Percentiles rank a stretch among this genome's conserved stretches.
These are phyloP conservation scores for Metschnikowia similis DNA, from an alignment of 805 yeast genomes.

Conservation along the genomic window DNA sequence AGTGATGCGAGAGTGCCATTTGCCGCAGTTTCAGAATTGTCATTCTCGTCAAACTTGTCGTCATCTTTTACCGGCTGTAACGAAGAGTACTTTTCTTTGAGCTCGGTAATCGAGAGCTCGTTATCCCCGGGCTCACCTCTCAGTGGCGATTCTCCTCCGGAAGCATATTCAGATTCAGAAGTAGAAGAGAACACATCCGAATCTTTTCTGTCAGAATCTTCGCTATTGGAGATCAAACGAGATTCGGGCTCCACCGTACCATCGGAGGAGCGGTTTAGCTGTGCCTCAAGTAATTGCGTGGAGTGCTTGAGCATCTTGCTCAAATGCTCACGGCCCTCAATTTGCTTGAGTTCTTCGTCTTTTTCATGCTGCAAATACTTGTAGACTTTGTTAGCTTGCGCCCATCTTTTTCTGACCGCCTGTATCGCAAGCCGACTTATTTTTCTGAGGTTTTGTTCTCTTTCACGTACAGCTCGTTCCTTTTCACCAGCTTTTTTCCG, in stretches of 20 bases:
- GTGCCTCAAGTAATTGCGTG: constrained; percentile 84
- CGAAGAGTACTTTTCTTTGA: constrained; percentile 51
- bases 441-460: constrained; percentile 62
- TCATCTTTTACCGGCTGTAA: constrained; percentile 20
- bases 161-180: constrained; percentile 21
- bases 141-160: constrained; percentile 14
- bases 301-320: constrained; percentile 88
- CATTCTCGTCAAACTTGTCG: constrained; percentile 16
- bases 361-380: constrained; percentile 69
- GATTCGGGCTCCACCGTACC: constrained; percentile 23
- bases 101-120: constrained; percentile 51
- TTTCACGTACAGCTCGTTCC: constrained; percentile 72
- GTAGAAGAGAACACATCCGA: constrained; percentile 18
- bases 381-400: constrained; percentile 78
- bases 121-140: constrained; percentile 39
- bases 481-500: constrained; percentile 83
- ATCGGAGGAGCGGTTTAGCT: constrained; percentile 43
- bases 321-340: constrained; percentile 81
- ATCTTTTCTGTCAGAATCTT: constrained; percentile 14
- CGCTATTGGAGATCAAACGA: constrained; percentile 18
- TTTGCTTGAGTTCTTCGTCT: constrained; percentile 72
- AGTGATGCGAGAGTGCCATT: constrained; percentile 4
- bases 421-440: constrained; percentile 78
- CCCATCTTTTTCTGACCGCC: constrained; percentile 89
- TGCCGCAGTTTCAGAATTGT: constrained; percentile 9